Conservation (phyloP, 257 asterid species). For the Rhazya stricta region DNA sequence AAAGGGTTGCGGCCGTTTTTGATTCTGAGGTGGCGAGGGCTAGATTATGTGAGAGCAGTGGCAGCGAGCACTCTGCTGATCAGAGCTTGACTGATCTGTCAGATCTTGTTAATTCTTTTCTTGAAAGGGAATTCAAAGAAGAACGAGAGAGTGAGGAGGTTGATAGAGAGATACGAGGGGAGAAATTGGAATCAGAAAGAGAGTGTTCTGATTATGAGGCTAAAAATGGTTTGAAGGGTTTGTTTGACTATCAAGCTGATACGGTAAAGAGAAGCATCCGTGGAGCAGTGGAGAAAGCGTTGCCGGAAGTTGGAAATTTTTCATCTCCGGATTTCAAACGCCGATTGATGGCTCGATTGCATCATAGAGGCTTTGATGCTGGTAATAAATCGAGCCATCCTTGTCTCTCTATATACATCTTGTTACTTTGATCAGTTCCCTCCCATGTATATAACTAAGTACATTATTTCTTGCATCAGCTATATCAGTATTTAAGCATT, state of each 20-base stretch:
- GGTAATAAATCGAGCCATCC: slow-evolving; percentile 25
- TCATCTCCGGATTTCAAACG: slow-evolving; percentile 28
- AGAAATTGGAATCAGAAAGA: slow-evolving; percentile 9
- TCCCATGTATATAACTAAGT: neutral
- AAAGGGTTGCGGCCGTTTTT: slow-evolving; percentile 55
- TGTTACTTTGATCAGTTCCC: neutral
- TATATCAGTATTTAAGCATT: too few species aligned
- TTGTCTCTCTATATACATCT: too few species aligned
- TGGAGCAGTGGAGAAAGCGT: slow-evolving; percentile 18
- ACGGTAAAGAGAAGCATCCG: slow-evolving; percentile 12
- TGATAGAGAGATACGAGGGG: slow-evolving; percentile 14
- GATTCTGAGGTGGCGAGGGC: slow-evolving; percentile 42
- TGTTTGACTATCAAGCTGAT: slow-evolving; percentile 15
- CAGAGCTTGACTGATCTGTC: slow-evolving; percentile 42
- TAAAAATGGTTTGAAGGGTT: slow-evolving; percentile 15
- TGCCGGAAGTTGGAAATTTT: slow-evolving; percentile 11
- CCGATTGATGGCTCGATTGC: slow-evolving; percentile 32
- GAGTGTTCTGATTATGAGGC: slow-evolving; percentile 17
- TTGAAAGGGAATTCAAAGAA: slow-evolving; percentile 36
- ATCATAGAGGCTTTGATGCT: slow-evolving; percentile 30
- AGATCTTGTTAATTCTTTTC: slow-evolving; percentile 56
- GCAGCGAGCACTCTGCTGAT: slow-evolving; percentile 61
- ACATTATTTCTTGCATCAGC: too few species aligned
- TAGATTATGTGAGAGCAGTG: slow-evolving; percentile 60
- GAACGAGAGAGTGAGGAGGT: slow-evolving; percentile 9